These are phyloP conservation scores for Hanseniaspora occidentalis DNA, from an alignment of 805 yeast genomes.

Conservation along the genomic window DNA sequence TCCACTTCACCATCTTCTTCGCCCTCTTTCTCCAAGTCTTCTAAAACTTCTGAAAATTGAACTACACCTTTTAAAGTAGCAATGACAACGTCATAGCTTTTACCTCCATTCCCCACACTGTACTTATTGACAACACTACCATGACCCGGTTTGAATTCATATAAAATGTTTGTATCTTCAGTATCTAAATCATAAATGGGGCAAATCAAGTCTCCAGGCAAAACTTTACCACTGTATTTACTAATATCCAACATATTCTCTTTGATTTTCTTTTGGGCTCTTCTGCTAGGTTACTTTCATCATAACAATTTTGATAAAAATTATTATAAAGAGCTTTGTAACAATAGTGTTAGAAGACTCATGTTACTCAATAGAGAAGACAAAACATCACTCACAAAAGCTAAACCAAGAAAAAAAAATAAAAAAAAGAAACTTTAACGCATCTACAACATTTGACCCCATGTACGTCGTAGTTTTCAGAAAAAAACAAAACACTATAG, in stretches of 20 bases:
- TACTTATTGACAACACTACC: constrained; percentile 48
- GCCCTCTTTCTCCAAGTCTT: constrained; percentile 3
- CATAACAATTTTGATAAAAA: too few relatives aligned
- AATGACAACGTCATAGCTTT: constrained; percentile 30
- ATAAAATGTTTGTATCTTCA: constrained; percentile 21
- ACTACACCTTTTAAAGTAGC: constrained; percentile 58
- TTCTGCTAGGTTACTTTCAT: too few relatives aligned
- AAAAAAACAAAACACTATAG: background rate
- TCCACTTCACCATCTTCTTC: constrained; percentile 1
- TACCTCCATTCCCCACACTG: constrained; percentile 22
- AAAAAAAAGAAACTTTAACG: background rate
- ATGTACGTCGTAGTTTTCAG: too few relatives aligned
- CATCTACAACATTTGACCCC: background rate
- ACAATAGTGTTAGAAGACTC: too few relatives aligned
- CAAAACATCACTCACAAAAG: background rate
- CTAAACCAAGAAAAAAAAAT: background rate
- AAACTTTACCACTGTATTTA: constrained; percentile 32
- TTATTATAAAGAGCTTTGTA: too few relatives aligned
- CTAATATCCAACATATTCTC: background rate
- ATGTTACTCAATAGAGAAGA: background rate
- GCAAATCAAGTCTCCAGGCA: constrained; percentile 76
- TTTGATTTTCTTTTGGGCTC: too few relatives aligned
- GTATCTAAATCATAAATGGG: constrained; percentile 36
- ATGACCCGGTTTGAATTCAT: constrained; percentile 45
- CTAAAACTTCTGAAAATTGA: constrained; percentile 16